Conservation (phyloP, 2,329 filamentous ascomycete genomes). For the Fusarium xylarioides region DNA sequence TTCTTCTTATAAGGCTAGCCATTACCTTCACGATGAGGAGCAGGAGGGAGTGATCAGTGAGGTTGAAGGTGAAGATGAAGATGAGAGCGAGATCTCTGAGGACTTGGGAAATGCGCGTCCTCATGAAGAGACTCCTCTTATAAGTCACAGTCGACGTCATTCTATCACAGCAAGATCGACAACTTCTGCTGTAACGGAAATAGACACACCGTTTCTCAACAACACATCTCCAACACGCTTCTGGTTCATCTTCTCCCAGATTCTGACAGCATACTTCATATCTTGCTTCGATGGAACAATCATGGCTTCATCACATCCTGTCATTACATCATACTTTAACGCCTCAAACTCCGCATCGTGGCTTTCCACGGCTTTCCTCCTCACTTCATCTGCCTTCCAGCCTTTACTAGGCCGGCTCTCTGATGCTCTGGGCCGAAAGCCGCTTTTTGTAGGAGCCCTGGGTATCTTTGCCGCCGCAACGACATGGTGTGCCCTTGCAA, state of each 20-base stretch:
- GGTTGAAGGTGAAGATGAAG: slow-evolving; percentile 21
- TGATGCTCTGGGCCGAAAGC: slow-evolving; percentile 75
- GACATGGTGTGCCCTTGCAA: slow-evolving; percentile 73
- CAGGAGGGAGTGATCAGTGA: slow-evolving; percentile 7
- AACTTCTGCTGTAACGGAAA: slow-evolving; percentile 10
- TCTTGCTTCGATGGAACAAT: slow-evolving; percentile 79
- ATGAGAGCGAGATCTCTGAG: slow-evolving; percentile 11
- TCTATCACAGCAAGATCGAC: slow-evolving; percentile 30
- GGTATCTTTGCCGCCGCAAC: slow-evolving; percentile 71
- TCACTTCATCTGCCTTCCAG: slow-evolving; percentile 80
- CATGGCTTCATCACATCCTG: slow-evolving; percentile 83
- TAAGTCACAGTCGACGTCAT: slow-evolving; percentile 26
- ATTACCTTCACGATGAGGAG: slow-evolving; percentile 27
- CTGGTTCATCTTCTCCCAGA: slow-evolving; percentile 68
- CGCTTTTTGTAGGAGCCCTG: slow-evolving; percentile 71
- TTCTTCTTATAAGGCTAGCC: slow-evolving; percentile 26
- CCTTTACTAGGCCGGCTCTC: slow-evolving; percentile 78
- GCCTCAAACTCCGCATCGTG: slow-evolving; percentile 83
- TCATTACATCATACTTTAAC: slow-evolving; percentile 82
- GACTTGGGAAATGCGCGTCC: slow-evolving; percentile 9
- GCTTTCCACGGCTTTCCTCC: slow-evolving; percentile 81
- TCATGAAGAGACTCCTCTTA: slow-evolving; percentile 42
- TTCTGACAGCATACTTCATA: slow-evolving; percentile 67
- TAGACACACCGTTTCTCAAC: slow-evolving; percentile 52
- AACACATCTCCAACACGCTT: slow-evolving; percentile 62